phyloP scores from a whole-genome alignment of 2,329 filamentous ascomycete species.

The Neoascochyta sp. region DNA sequence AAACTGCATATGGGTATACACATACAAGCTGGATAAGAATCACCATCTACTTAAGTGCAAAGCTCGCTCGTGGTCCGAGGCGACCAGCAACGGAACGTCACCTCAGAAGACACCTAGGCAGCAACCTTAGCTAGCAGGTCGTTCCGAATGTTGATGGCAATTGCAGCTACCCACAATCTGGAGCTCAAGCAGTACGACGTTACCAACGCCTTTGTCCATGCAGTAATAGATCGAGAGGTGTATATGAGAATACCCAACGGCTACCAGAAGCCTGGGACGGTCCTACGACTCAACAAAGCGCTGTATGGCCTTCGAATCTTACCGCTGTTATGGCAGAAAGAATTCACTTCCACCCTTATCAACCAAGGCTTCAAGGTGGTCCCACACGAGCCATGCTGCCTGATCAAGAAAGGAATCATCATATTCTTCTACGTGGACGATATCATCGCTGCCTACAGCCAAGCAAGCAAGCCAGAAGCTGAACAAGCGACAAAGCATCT shows the following conservation, averaged over 20 bases:
- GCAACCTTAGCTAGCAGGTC: constrained; percentile 5
- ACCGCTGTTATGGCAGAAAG: constrained; percentile 3
- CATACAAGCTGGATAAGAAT: constrained; percentile 4
- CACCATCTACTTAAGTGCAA: constrained; percentile 6
- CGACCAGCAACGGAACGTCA: not conserved
- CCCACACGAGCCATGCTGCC: constrained; percentile 5
- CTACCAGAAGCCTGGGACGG: constrained; percentile 1
- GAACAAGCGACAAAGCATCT: constrained; percentile 1
- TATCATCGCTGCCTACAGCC: constrained; percentile 5
- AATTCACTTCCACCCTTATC: constrained; percentile 1
- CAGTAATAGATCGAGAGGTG: constrained; percentile 2
- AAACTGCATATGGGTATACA: constrained; percentile 7
- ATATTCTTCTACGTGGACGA: constrained; percentile 7
- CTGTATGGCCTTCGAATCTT: constrained; percentile 4
- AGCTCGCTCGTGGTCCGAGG: too few relatives aligned
- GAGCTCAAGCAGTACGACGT: constrained; percentile 5
- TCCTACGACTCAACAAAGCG: constrained; percentile 4
- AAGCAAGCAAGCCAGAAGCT: not conserved
- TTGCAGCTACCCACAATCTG: not conserved
- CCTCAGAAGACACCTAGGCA: constrained; percentile 6
- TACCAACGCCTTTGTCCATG: constrained; percentile 4
- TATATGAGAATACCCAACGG: constrained; percentile 5
- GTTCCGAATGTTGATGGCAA: not conserved
- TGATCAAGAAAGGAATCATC: constrained; percentile 6
- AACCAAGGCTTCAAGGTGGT: constrained; percentile 2